Conservation (phyloP, 2,329 filamentous ascomycete genomes). For the Talaromyces verruculosus region DNA sequence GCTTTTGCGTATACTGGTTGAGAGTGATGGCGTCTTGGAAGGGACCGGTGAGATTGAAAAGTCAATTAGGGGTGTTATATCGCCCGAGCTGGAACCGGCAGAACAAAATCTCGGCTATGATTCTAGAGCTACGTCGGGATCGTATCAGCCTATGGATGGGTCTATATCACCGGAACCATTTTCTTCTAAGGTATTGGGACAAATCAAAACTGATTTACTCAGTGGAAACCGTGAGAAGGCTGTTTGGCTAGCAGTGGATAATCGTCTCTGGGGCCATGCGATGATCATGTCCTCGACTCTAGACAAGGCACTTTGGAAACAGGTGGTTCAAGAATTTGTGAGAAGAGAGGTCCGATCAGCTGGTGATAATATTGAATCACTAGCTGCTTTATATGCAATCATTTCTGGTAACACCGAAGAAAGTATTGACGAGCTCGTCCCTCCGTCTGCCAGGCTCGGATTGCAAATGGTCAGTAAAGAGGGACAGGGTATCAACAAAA, state of each 20-base stretch:
- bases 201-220: slow-evolving; percentile 71
- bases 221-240: slow-evolving; percentile 85
- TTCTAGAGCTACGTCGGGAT: slow-evolving; percentile 30
- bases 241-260: slow-evolving; percentile 89
- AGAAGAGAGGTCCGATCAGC: slow-evolving; percentile 87
- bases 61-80: slow-evolving; percentile 71
- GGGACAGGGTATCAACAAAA: slow-evolving; percentile 61
- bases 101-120: slow-evolving; percentile 28
- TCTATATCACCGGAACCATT: slow-evolving; percentile 62
- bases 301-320: slow-evolving; percentile 75
- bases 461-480: slow-evolving; percentile 83
- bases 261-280: slow-evolving; percentile 92
- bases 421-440: slow-evolving; percentile 92
- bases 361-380: slow-evolving; percentile 76
- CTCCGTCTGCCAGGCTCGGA: slow-evolving; percentile 85
- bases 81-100: slow-evolving; percentile 53
- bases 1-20: slow-evolving; percentile 74
- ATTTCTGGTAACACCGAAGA: slow-evolving; percentile 93
- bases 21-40: slow-evolving; percentile 80
- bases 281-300: slow-evolving; percentile 84
- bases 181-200: slow-evolving; percentile 67
- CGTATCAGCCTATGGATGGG: slow-evolving; percentile 37
- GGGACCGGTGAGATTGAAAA: slow-evolving; percentile 69
- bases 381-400: slow-evolving; percentile 89
- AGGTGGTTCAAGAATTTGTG: slow-evolving; percentile 92